Conservation (phyloP, 129 eudicot genomes). For the Chrysanthemum makinoi region DNA sequence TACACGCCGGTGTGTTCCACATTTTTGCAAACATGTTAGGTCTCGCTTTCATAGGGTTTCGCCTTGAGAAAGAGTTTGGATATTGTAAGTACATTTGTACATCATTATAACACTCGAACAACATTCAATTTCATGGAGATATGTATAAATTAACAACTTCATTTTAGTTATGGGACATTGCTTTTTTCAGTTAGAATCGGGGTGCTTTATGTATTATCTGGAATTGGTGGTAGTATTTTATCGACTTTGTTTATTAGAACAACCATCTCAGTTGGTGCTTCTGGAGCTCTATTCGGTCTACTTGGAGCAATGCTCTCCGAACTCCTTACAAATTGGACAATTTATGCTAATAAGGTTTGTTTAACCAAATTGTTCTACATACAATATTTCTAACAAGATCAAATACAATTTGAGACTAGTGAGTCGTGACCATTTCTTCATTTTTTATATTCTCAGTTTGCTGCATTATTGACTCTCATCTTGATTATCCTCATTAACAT, state of each 20-base stretch:
- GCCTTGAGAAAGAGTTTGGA: conserved; percentile 84
- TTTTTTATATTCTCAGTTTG: conserved; percentile 20
- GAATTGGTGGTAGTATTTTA: conserved; percentile 64
- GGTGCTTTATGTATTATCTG: conserved; percentile 49
- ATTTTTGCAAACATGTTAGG: conserved; percentile 74
- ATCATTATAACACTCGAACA: not conserved
- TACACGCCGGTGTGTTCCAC: conserved; percentile 88
- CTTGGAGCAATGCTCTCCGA: conserved; percentile 46
- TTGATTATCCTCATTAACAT: conserved; percentile 54
- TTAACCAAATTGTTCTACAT: not conserved
- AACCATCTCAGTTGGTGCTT: conserved; percentile 77
- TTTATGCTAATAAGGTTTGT: conserved; percentile 57
- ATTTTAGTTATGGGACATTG: not conserved
- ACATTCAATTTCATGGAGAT: not conserved
- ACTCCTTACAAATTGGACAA: conserved; percentile 65
- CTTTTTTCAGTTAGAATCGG: conserved; percentile 54
- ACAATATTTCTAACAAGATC: not conserved
- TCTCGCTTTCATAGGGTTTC: conserved; percentile 69
- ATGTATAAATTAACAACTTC: not conserved
- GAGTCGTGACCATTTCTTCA: not conserved
- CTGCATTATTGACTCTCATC: conserved; percentile 54
- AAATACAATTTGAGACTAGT: not conserved
- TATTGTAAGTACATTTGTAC: conserved; percentile 34
- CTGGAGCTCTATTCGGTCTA: conserved; percentile 83
- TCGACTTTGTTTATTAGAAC: conserved; percentile 53